Conservation (phyloP, 176 grass and related monocot species). For the Oryza glaberrima region DNA sequence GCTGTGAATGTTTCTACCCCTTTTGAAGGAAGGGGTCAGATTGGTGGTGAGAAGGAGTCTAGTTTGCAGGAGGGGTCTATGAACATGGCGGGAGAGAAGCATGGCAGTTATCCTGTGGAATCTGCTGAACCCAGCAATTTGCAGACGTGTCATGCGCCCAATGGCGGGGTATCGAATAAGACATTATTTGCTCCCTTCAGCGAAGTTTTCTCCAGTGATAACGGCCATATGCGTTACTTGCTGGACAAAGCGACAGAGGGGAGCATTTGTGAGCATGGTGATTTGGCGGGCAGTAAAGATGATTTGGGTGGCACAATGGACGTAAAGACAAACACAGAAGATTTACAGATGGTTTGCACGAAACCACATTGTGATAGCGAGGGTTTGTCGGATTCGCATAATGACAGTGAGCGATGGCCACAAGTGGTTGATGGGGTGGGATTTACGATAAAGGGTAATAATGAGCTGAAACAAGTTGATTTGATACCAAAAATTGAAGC, state of each 20-base stretch:
- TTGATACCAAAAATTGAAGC: conserved; percentile 31
- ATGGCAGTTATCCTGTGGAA: neutral
- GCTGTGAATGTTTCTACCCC: neutral
- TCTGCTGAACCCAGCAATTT: conserved; percentile 19
- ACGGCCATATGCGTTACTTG: neutral
- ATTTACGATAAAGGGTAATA: conserved; percentile 5
- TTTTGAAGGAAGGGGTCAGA: conserved; percentile 2
- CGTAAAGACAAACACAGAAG: neutral
- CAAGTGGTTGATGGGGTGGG: conserved; percentile 7
- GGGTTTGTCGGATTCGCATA: conserved; percentile 14
- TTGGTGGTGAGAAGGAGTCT: neutral
- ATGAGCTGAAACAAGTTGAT: conserved; percentile 30
- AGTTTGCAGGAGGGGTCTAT: conserved; percentile 13
- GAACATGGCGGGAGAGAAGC: conserved; percentile 1
- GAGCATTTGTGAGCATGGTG: neutral
- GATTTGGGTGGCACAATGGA: neutral
- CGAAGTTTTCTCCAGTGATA: conserved; percentile 25
- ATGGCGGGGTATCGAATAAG: neutral
- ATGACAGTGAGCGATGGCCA: conserved; percentile 13
- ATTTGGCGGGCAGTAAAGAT: conserved; percentile 8
- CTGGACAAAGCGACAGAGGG: neutral
- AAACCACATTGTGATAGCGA: neutral
- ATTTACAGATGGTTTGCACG: neutral
- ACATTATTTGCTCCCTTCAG: neutral
- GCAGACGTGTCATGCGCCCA: conserved; percentile 7